Evolutionary conservation across 371 early-diverging fungal species (phyloP), one percentile per base, ranked within the genome.

Genomic region (Zychaea mexicana): DNA sequence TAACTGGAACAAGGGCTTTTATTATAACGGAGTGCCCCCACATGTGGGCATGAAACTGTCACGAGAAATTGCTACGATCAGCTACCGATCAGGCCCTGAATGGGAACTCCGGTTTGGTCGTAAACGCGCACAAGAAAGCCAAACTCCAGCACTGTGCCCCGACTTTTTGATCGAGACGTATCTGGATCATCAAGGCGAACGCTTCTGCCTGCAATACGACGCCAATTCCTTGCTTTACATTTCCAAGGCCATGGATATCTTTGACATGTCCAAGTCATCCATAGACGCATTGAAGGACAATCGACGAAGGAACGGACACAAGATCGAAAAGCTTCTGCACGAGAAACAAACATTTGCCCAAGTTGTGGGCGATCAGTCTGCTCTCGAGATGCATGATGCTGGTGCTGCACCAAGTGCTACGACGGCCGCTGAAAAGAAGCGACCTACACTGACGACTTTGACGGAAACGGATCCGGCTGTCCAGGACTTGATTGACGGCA

Each of bases 191-290:
- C 97, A 98, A 67, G 94, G 96, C 55, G 96, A 96, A 69, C 83
- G 91, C 28, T 97, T 93, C 76, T 94, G 94, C 69, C 68, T 94
- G 53, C 89, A 94, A 71, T 97, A 96, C 74, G 98, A 98, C 57
- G 86, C 98, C 65, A 98, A 98, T 70, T 95, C 96, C 1, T 75
- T 97, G 15, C 70, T 98, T 4, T 98, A 96, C 69, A 89, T 98
- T 31, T 94, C 95, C 53, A 96, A 97, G 71, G 97, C 97, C 30
- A 97, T 97, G 97, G 98, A 98, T 69, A 87, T 97, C 86, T 98
- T 96, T 81, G 97, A 98, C 74, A 89, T 98, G 83, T 89, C 90
- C 19, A 71, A 73, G 2, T 84, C 88, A 5, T 69, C 79, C 27
- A 69, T 82, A 0, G 69, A 74, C 10, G 72, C 76, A 39, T 72